Conservation (phyloP, 2,329 filamentous ascomycete species). For the Sphaceloma murrayae region DNA sequence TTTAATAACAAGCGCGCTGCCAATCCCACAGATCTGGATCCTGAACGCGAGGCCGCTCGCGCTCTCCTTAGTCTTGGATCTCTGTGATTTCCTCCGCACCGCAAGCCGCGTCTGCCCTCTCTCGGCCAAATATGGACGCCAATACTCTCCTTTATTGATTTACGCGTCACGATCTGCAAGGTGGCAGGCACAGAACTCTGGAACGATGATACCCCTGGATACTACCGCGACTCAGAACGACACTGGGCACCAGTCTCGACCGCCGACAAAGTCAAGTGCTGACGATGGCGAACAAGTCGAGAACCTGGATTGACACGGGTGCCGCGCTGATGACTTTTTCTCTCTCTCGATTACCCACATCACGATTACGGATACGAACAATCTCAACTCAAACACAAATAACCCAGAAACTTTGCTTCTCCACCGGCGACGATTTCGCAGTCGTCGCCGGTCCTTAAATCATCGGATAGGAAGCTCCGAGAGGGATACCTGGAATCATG, state of each 20-base stretch:
- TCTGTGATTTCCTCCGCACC: conserved; percentile 32
- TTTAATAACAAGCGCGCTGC: conserved; percentile 14
- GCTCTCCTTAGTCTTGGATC: conserved; percentile 73
- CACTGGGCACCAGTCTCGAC: conserved; percentile 29
- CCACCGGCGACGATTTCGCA: background rate
- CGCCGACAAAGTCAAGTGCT: conserved; percentile 29
- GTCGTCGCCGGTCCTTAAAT: background rate
- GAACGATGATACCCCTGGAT: conserved; percentile 12
- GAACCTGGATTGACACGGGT: conserved; percentile 32
- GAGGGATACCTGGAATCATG: conserved; percentile 14
- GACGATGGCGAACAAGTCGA: conserved; percentile 23
- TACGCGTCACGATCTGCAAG: conserved; percentile 1
- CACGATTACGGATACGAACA: background rate
- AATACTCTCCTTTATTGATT: conserved; percentile 14
- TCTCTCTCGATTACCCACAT: conserved; percentile 5
- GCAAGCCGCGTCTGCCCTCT: background rate
- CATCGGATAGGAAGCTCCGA: too few relatives aligned
- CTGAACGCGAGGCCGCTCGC: conserved; percentile 74
- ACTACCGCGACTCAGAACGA: conserved; percentile 20
- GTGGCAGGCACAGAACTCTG: background rate
- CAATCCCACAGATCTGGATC: conserved; percentile 27
- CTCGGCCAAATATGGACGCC: background rate
- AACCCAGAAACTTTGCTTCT: conserved; percentile 1
- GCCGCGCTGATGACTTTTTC: conserved; percentile 19
- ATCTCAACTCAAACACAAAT: conserved; percentile 16